Evolutionary conservation across 2,329 filamentous ascomycete genomes (phyloP), one percentile per base, ranked within the genome.

Genomic region (Pseudofabraea citricarpa): DNA sequence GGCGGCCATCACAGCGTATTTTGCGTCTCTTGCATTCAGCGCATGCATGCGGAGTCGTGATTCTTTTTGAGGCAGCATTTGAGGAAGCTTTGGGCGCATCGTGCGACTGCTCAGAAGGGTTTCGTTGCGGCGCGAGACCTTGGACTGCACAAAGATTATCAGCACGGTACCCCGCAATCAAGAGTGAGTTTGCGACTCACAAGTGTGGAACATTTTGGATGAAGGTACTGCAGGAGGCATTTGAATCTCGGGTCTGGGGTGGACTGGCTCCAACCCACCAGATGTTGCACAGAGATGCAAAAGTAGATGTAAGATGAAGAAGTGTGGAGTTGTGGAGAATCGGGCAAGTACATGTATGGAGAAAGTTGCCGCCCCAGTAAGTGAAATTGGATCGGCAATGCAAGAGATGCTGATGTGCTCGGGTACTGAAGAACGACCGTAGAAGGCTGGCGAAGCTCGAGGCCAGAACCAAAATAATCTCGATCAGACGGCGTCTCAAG

Each of bases 1-100:
- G 83, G 52, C 83, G 78, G 43, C 87, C 87, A 67, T 90, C 86
- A 59, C 87, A 93, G 50, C 87, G 83, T 23, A 91, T 91, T 65
- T 91, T 93, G 49, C 87, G 77, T 53, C 87, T 75, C 59, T 89
- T 83, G 67, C 87, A 89, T 56, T 87, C 84, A 37, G 85, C 81
- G 61, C 85, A 89, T 27, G 85, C 85, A 57, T 85, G 74, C 20
- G 73, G 71, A 45, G 73, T 77, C 26, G 74, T 77, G 55, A 75
- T 74, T 51, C 74, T 69, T 61, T 75, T 74, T 37, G 66, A 62
- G 7, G 63, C 58, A 26, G 63, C 64, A 43, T 61, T 67, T 20
- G 68, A 44, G 4, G 54, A 37, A 19, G 53, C 52, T 47, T 58
- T 61, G 3, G 56, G 58, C 3, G 50, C 40, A 35, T 58, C 52